phyloP scores from a whole-genome alignment of 106 monocot genomes.

The Acorus gramineus region DNA sequence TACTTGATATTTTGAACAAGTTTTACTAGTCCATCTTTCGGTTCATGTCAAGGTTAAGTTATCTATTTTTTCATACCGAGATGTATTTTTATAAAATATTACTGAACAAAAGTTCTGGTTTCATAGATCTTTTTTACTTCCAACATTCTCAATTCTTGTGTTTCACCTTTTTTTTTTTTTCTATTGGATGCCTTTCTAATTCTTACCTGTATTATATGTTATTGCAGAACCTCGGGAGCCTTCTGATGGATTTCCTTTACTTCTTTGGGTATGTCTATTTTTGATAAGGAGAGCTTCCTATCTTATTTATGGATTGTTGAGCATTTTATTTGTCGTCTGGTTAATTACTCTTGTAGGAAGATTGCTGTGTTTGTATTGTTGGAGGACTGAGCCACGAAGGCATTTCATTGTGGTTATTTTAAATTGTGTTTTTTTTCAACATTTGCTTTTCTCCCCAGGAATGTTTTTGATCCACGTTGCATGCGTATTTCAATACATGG shows the following conservation, averaged over 20 bases:
- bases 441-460: constrained; percentile 21
- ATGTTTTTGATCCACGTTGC: constrained; percentile 98
- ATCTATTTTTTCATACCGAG: no score
- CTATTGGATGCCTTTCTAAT: no score
- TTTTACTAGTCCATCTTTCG: no score
- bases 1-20: no score
- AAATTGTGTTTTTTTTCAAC: neutral
- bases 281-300: neutral
- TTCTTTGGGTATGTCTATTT: constrained; percentile 77
- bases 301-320: no score
- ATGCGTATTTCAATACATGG: constrained; percentile 97
- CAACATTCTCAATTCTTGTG: neutral
- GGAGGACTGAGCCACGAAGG: neutral
- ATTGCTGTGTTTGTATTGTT: neutral
- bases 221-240: constrained; percentile 81
- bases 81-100: no score
- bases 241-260: constrained; percentile 94
- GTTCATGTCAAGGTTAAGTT: no score
- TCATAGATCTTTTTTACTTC: no score
- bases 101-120: no score
- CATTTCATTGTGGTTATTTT: neutral
- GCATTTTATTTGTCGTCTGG: no score
- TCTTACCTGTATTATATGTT: no score
- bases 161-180: constrained; percentile 8
- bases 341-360: no score